A percentile compares a stretch with the other conserved stretches of the same genome.
phyloP scores from a whole-genome alignment of 805 yeast genomes.

The Candida saitoana region DNA sequence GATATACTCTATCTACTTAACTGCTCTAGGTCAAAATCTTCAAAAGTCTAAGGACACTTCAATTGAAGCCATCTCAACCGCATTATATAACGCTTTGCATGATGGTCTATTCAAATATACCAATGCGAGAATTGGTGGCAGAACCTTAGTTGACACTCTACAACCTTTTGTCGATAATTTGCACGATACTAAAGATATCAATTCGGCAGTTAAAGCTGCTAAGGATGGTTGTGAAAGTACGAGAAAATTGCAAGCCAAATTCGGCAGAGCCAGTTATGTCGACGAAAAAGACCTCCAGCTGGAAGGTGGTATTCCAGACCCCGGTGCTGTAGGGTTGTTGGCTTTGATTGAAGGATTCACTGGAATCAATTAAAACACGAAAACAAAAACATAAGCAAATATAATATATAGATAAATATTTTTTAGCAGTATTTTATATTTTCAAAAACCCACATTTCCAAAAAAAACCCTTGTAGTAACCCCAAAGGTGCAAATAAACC shows the following conservation, averaged over 20 bases:
- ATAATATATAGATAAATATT: too few relatives aligned
- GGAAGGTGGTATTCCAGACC: conserved; percentile 82
- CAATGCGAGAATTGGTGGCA: conserved; percentile 81
- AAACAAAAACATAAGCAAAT: too few relatives aligned
- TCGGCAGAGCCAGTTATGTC: conserved; percentile 93
- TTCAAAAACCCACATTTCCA: not conserved
- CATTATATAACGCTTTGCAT: conserved; percentile 54
- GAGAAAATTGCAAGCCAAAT: conserved; percentile 69
- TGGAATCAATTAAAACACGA: conserved; percentile 6
- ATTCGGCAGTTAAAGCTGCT: conserved; percentile 65
- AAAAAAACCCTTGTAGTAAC: conserved; percentile 1
- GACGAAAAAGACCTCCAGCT: conserved; percentile 53
- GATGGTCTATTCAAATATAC: conserved; percentile 80
- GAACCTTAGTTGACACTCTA: conserved; percentile 84
- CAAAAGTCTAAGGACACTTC: conserved; percentile 34
- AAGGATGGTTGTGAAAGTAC: conserved; percentile 74
- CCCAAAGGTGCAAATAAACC: not conserved
- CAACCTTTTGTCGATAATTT: conserved; percentile 79
- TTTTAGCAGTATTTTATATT: too few relatives aligned
- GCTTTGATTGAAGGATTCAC: conserved; percentile 49
- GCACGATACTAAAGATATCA: conserved; percentile 45
- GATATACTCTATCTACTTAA: conserved; percentile 75
- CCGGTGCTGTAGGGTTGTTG: conserved; percentile 88
- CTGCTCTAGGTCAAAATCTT: conserved; percentile 61
- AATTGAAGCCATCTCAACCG: conserved; percentile 38